Percentiles rank a stretch among this genome's conserved stretches.
Evolutionary conservation across 2,329 filamentous ascomycete genomes (phyloP).

Genomic region (Ophiostoma sp.): DNA sequence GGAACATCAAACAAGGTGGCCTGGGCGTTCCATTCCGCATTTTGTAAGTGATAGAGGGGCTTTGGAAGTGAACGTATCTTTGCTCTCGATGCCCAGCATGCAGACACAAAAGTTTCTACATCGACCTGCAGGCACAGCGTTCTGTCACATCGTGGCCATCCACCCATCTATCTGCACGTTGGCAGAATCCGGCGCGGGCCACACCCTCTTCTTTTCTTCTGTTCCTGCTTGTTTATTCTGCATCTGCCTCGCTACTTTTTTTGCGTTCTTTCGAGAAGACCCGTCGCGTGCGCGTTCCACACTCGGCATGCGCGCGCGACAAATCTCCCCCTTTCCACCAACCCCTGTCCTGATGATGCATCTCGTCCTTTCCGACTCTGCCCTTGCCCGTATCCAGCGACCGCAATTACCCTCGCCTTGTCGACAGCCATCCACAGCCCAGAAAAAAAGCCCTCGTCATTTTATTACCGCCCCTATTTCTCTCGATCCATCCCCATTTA

Average conservation of each 20-base stretch:
- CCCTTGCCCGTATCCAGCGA: conserved; percentile 11
- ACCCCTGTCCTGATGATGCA: conserved; percentile 6
- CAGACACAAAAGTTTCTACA: background rate
- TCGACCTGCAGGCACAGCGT: background rate
- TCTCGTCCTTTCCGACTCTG: background rate
- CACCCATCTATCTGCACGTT: background rate
- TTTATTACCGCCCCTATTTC: conserved; percentile 5
- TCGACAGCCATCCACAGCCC: conserved; percentile 1
- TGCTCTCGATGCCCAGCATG: background rate
- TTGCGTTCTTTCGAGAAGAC: background rate
- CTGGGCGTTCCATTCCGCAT: conserved; percentile 10
- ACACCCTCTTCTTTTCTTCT: background rate
- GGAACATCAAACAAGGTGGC: conserved; percentile 21
- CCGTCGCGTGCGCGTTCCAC: background rate
- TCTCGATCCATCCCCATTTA: background rate
- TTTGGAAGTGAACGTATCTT: background rate
- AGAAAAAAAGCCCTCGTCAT: background rate
- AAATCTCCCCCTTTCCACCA: background rate
- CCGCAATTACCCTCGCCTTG: conserved; percentile 13
- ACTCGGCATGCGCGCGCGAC: background rate
- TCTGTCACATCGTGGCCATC: background rate
- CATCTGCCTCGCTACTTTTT: background rate
- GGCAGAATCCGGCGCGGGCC: background rate
- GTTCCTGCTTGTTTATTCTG: background rate
- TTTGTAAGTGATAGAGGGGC: background rate